Conservation (phyloP, 352 stramenopile species). For the Albugo candida region DNA sequence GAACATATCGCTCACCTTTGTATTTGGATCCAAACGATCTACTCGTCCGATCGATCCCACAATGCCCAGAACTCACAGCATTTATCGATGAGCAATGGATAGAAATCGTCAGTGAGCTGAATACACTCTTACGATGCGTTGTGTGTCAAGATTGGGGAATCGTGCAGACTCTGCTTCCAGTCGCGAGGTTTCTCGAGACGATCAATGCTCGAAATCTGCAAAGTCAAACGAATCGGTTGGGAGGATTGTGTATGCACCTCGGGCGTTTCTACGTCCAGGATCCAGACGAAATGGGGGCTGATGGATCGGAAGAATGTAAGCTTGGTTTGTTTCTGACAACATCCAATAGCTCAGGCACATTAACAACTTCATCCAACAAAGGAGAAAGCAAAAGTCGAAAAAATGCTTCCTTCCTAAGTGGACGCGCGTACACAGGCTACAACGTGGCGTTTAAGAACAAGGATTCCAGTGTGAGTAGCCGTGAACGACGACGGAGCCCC, state of each 20-base stretch:
- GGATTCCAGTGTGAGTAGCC: no score
- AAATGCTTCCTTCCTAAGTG: no score
- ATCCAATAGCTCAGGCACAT: slow-evolving; percentile 13
- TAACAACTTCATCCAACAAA: slow-evolving; percentile 10
- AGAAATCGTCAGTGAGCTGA: slow-evolving; percentile 65
- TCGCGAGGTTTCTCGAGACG: slow-evolving; percentile 42
- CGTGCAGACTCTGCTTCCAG: slow-evolving; percentile 36
- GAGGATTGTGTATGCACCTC: slow-evolving; percentile 46
- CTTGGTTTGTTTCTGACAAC: slow-evolving; percentile 49
- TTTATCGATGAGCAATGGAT: slow-evolving; percentile 77
- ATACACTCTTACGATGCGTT: slow-evolving; percentile 50
- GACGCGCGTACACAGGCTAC: not conserved
- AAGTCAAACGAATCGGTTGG: slow-evolving; percentile 23
- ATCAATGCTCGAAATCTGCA: slow-evolving; percentile 11
- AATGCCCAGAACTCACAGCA: slow-evolving; percentile 55
- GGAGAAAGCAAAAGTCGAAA: not conserved
- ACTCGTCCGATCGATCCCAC: slow-evolving; percentile 51
- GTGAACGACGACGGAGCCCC: not conserved
- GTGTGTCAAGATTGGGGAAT: slow-evolving; percentile 25
- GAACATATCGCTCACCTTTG: slow-evolving; percentile 60
- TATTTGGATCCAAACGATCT: slow-evolving; percentile 68
- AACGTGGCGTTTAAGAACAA: not conserved
- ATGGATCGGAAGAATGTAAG: slow-evolving; percentile 56
- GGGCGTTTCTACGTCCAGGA: slow-evolving; percentile 58
- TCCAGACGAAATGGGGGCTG: slow-evolving; percentile 11